phyloP scores from a whole-genome alignment of 2,329 filamentous ascomycete species.

The Botrytis pseudocinerea region DNA sequence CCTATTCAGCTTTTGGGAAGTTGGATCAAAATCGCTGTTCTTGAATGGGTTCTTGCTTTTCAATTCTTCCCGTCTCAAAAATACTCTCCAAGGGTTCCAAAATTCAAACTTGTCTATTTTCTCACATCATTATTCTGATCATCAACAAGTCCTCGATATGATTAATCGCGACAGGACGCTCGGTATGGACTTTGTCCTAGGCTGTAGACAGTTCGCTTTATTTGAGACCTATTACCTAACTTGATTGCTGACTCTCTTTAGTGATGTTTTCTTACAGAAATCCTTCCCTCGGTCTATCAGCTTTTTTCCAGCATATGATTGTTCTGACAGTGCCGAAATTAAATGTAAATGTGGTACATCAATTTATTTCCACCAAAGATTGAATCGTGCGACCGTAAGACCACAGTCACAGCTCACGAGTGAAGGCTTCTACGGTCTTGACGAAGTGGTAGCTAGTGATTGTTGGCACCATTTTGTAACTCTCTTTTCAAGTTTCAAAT shows the following conservation, averaged over 20 bases:
- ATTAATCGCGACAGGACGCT: neutral
- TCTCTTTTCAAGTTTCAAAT: neutral
- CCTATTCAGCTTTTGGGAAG: neutral
- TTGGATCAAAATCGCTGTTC: neutral
- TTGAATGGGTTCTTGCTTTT: neutral
- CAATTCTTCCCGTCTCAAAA: neutral
- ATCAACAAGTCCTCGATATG: neutral
- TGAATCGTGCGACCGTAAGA: rapidly evolving
- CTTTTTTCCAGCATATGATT: neutral
- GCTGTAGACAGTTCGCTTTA: neutral
- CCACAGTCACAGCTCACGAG: neutral
- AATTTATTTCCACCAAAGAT: neutral
- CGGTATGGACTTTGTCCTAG: neutral
- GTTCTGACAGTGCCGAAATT: too few species aligned
- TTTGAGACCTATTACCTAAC: neutral
- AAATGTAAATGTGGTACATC: neutral
- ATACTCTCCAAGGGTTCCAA: neutral
- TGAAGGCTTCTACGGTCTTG: neutral
- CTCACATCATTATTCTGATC: neutral
- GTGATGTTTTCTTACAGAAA: neutral
- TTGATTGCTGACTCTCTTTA: neutral
- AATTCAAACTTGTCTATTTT: neutral
- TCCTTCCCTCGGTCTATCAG: neutral
- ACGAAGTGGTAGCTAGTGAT: neutral
- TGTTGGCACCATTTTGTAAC: neutral